Evolutionary conservation across 2,329 filamentous ascomycete genomes (phyloP), one percentile per base, ranked within the genome.

Genomic region (Diaporthe caulivora): DNA sequence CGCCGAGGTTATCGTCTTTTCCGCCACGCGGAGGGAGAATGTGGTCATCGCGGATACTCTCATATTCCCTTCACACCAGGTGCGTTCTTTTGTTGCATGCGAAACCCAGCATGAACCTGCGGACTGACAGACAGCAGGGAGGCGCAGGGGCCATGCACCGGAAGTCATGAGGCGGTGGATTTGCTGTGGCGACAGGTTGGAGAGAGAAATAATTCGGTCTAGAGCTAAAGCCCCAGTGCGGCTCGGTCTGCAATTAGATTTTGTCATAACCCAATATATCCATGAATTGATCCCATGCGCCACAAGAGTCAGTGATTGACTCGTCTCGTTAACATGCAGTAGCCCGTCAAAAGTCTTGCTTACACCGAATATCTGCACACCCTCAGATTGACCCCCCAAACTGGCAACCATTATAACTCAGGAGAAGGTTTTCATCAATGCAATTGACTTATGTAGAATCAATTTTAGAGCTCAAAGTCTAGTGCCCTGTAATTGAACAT

Each of bases 1-100:
- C 80, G 95, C 95, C 17, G 95, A 98, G 84, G 88, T 97, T 40
- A 88, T 98, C 44, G 95, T 98, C 10, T 98, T 98, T 80, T 88
- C 93, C 2, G 95, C 93, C 5, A 93, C 93, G 4, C 90, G 95
- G 79, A 90, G 93, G 78, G 94, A 98, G 85, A 98, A 98, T 81
- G 94, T 98, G 7, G 94, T 98, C 26, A 84, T 98, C 77, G 95
- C 95, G 26, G 95, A 98, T 83, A 93, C 94, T 8, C 84, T 98
- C 75, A 87, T 98, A 70, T 98, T 93, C 83, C 95, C 95, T 7
- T 97, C 92, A 79, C 95, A 98, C 81, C 95, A 98, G 89, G 95
- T 95, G 83, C 83, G 88, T 82, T 62, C 26, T 26, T 49, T 26
- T 42, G 15, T n/a, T 26, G 34, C 18, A 24, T 53, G 49, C 26